Evolutionary conservation across 1,139 yeast species (phyloP).

Genomic region (Geotrichum bryndzae): DNA sequence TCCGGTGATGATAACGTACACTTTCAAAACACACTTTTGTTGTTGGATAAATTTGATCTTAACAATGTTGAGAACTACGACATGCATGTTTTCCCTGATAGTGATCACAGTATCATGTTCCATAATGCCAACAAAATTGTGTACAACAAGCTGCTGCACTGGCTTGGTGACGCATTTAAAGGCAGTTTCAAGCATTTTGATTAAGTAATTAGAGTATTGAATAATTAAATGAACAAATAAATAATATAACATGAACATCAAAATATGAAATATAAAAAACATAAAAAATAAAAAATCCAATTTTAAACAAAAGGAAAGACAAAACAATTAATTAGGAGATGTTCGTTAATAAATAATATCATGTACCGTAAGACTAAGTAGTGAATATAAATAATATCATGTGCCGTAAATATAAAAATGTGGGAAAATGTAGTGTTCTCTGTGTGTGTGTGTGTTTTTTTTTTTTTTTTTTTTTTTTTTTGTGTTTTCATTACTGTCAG

Average conservation of each 20-base stretch:
- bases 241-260: constrained; percentile 10
- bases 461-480: too few species aligned
- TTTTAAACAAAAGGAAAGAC: not conserved
- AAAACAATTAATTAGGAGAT: not conserved
- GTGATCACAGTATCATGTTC: constrained; percentile 73
- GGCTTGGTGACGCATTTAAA: constrained; percentile 68
- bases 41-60: constrained; percentile 64
- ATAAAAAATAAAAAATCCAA: constrained; percentile 1
- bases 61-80: constrained; percentile 74
- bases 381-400: too few species aligned
- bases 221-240: not conserved
- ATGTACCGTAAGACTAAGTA: constrained; percentile 14
- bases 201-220: not conserved
- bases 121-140: constrained; percentile 77
- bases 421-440: not conserved
- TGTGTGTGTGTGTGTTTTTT: constrained; percentile 26
- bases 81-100: constrained; percentile 86
- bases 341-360: not conserved
- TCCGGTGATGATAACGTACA: constrained; percentile 98
- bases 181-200: constrained; percentile 35
- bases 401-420: too few species aligned
- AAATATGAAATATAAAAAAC: not conserved
- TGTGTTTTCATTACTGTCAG: too few species aligned
- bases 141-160: constrained; percentile 61
- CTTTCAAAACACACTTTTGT: constrained; percentile 72